Base-by-base conservation (phyloP, 2,329 filamentous ascomycete species). In the Ascochyta fabae region DNA sequence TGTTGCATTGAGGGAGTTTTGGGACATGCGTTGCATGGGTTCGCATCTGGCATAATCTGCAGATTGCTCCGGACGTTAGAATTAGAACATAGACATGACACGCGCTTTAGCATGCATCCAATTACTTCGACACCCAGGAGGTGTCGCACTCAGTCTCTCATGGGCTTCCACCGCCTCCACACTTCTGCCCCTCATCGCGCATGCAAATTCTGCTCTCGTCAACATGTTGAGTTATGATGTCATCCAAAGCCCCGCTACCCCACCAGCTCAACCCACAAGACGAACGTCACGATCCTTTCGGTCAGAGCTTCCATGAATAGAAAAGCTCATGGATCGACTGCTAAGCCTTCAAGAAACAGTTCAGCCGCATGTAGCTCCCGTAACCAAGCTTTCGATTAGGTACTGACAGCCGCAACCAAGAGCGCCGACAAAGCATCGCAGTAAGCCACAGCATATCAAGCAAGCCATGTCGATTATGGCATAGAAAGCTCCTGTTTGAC, bases 1-100 rank as follows among this genome's bases (percentile, higher is more conserved):
- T 40, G 33, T 59, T 56, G 64, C 64, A 64, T 66, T 50, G 41
- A 55, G 50, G 61, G 65, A 63, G 65, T 66, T 61, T 53, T 58
- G 57, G 61, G 45, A 31, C 46, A 43, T 48, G 43, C 42, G 51
- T 52, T 55, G 56, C 56, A 55, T 57, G 39, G 39, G 29, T 55
- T 44, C 38, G 43, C 47, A 48, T 56, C 53, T 56, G 36, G 47
- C 53, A 56, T 55, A 48, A 53, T 40, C 47, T 56, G 48, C 46
- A 58, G 51, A 54, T 51, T 51, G 56, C 39, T 33, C 48, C 33
- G 39, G 35, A 39, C 42, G 27, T 41, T 38, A 47, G 39, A 51
- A 22, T 55, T 58, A 55, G 51, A 58, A 29, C 26, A 48, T 58
- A 58, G 51, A 55, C 46, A 50, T 40, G 40, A 51, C 27, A 41